phyloP scores from a whole-genome alignment of 2,329 filamentous ascomycete species.

The Scedosporium apiospermum region DNA sequence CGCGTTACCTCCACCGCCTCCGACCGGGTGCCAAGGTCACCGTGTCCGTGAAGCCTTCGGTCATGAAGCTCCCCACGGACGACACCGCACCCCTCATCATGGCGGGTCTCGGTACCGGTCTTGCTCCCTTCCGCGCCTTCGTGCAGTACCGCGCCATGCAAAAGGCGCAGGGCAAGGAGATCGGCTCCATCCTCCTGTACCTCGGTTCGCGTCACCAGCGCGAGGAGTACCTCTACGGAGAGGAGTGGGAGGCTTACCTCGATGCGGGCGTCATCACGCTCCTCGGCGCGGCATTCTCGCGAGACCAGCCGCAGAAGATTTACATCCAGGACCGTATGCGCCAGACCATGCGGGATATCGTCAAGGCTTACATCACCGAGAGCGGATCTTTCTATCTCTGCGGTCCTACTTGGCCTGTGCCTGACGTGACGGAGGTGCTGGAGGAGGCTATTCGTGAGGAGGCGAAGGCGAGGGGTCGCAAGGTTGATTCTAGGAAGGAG shows the following conservation, averaged over 20 bases:
- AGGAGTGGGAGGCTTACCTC: constrained; percentile 98
- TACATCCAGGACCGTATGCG: constrained; percentile 99
- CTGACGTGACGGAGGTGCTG: constrained; percentile 87
- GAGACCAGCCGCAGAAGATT: constrained; percentile 96
- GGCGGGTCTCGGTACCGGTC: constrained; percentile 95
- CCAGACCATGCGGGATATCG: constrained; percentile 71
- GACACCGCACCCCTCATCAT: constrained; percentile 94
- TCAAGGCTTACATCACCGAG: constrained; percentile 76
- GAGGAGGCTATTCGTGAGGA: constrained; percentile 82
- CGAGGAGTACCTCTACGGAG: constrained; percentile 97
- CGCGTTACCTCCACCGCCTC: constrained; percentile 75
- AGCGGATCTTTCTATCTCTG: constrained; percentile 95
- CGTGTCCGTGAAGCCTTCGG: constrained; percentile 91
- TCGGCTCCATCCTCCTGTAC: constrained; percentile 88
- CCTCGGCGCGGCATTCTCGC: constrained; percentile 86
- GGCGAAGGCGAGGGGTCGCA: constrained; percentile 61
- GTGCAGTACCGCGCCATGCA: constrained; percentile 97
- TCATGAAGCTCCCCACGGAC: constrained; percentile 92
- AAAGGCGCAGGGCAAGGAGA: constrained; percentile 92
- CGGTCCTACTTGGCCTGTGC: constrained; percentile 96
- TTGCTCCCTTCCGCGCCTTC: constrained; percentile 98
- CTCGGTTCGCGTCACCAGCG: constrained; percentile 95
- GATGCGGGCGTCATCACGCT: constrained; percentile 92
- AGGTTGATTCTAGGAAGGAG: constrained; percentile 78
- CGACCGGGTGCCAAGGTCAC: constrained; percentile 70